Percentiles rank a stretch among this genome's conserved stretches.
These are phyloP conservation scores for Arthrobotrys musiformis DNA, from an alignment of 2,329 filamentous ascomycete species.

Conservation along the genomic window DNA sequence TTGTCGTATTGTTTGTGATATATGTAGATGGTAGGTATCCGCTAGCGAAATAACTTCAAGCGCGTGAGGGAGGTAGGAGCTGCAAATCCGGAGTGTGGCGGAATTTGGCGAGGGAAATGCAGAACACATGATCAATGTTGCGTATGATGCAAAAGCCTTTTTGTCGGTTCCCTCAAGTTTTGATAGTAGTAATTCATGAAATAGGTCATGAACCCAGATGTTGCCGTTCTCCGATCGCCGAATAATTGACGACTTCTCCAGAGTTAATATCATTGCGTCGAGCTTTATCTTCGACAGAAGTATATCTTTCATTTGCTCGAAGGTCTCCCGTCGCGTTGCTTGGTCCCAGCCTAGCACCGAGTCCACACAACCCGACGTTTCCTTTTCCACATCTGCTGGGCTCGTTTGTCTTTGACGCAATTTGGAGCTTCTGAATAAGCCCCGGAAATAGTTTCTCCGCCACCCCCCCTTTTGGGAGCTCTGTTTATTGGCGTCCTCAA, in stretches of 20 bases:
- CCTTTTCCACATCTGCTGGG: no score
- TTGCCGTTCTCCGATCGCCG: slow-evolving; percentile 8
- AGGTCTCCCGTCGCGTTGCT: no score
- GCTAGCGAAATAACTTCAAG: not conserved
- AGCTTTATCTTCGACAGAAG: not conserved
- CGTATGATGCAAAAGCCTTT: not conserved
- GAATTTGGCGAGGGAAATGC: not conserved
- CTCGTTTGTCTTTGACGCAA: no score
- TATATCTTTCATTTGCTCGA: not conserved
- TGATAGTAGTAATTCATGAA: not conserved
- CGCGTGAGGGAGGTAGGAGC: not conserved
- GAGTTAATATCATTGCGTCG: not conserved
- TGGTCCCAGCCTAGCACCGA: no score
- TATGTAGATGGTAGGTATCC: not conserved
- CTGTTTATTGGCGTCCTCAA: not conserved
- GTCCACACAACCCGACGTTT: no score
- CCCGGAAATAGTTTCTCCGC: not conserved
- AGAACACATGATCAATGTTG: not conserved
- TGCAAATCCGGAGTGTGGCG: not conserved
- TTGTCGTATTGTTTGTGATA: not conserved
- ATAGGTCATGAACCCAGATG: slow-evolving; percentile 29
- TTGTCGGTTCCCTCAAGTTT: slow-evolving; percentile 11
- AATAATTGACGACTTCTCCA: slow-evolving; percentile 25
- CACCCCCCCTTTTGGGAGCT: not conserved
- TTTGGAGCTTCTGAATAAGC: no score